phyloP scores from a whole-genome alignment of 1,139 yeast genomes.

The Yamadazyma blattariae region DNA sequence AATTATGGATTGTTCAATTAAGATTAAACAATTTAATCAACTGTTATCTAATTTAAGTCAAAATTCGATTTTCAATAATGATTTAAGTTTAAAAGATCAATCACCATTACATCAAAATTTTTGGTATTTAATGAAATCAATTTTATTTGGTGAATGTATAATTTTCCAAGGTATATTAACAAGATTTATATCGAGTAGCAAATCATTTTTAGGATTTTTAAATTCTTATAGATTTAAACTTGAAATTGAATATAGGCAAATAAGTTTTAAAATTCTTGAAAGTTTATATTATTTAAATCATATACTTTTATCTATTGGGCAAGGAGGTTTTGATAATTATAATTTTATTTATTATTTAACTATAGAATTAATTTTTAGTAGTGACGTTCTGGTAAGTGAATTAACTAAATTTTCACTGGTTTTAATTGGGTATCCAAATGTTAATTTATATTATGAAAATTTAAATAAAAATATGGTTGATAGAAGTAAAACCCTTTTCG shows the following conservation, averaged over 20 bases:
- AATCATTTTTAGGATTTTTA: constrained; percentile 9
- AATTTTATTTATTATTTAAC: constrained; percentile 60
- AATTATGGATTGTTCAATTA: constrained; percentile 18
- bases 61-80: constrained; percentile 21
- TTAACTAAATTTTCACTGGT: constrained; percentile 39
- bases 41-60: constrained; percentile 23
- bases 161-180: constrained; percentile 57
- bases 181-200: constrained; percentile 24
- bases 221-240: constrained; percentile 16
- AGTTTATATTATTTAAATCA: constrained; percentile 54
- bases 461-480: constrained; percentile 33
- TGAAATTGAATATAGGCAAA: constrained; percentile 28
- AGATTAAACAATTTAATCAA: constrained; percentile 26
- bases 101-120: constrained; percentile 21
- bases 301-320: constrained; percentile 58
- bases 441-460: constrained; percentile 34
- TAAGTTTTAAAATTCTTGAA: constrained; percentile 38
- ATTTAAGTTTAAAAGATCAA: constrained; percentile 11
- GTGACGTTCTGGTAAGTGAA: constrained; percentile 17
- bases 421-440: constrained; percentile 39
- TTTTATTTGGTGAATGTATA: constrained; percentile 50
- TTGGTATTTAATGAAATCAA: constrained; percentile 39
- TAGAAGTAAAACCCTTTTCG: constrained; percentile 52
- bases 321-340: constrained; percentile 69
- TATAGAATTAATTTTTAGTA: constrained; percentile 42